These are phyloP conservation scores for Nicotiana otophora DNA, from an alignment of 257 asterid species.

Conservation along the genomic window DNA sequence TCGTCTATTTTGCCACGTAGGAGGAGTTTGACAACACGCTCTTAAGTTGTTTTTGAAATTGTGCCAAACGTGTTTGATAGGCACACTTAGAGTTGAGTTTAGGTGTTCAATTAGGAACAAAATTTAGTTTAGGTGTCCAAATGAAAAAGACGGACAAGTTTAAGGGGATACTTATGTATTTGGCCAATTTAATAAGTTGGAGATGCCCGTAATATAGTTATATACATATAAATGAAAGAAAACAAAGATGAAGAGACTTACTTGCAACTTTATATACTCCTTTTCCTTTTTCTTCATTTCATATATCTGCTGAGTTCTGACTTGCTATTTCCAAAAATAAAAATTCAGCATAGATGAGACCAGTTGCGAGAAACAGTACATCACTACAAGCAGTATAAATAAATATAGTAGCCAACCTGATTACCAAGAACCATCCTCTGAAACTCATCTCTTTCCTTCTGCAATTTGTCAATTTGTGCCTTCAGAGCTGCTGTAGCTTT, in stretches of 20 bases:
- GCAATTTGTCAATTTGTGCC: slow-evolving; percentile 44
- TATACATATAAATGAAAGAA: not conserved
- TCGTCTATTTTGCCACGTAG: too few relatives aligned
- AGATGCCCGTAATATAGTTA: not conserved
- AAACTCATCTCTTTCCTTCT: slow-evolving; percentile 45
- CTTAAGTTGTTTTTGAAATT: too few relatives aligned
- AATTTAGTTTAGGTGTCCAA: too few relatives aligned
- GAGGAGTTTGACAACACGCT: too few relatives aligned
- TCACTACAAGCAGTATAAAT: slow-evolving; percentile 7
- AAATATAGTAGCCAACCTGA: slow-evolving; percentile 28
- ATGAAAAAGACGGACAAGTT: too few relatives aligned
- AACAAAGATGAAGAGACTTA: slow-evolving; percentile 13
- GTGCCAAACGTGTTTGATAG: too few relatives aligned
- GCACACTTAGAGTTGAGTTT: too few relatives aligned
- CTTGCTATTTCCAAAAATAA: slow-evolving; percentile 57
- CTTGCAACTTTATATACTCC: slow-evolving; percentile 86
- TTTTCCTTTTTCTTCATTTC: slow-evolving; percentile 97
- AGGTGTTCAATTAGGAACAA: too few relatives aligned
- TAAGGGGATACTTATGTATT: too few relatives aligned
- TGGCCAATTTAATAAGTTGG: not conserved
- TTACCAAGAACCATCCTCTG: slow-evolving; percentile 49
- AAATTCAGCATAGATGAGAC: slow-evolving; percentile 3
- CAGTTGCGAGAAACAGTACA: not conserved
- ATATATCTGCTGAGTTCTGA: slow-evolving; percentile 76
- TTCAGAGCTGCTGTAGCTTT: slow-evolving; percentile 52